Percentiles rank a stretch among this genome's conserved stretches.
Conservation (phyloP, 1,284 basidiomycete genomes). For the Rhodotorula sp. region DNA sequence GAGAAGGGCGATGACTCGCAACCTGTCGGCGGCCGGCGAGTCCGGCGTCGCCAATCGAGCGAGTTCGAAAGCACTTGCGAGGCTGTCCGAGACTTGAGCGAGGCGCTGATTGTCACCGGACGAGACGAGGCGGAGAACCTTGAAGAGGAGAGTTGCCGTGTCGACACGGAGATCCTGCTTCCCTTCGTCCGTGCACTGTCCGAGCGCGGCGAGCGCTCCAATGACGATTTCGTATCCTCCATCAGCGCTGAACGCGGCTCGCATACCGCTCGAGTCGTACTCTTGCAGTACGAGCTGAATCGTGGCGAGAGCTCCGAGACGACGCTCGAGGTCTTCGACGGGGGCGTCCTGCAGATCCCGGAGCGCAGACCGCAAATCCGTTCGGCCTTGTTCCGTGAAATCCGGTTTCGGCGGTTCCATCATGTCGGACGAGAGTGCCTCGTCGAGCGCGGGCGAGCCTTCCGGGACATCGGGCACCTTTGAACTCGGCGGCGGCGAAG, state of each 20-base stretch:
- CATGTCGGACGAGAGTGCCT: slow-evolving; percentile 7
- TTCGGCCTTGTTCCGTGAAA: background rate
- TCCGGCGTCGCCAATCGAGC: slow-evolving; percentile 1
- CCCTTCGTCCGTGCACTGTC: background rate
- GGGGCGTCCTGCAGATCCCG: background rate
- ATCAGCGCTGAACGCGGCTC: background rate
- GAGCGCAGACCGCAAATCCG: background rate
- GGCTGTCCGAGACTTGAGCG: slow-evolving; percentile 11
- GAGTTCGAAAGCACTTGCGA: slow-evolving; percentile 18
- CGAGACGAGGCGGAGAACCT: slow-evolving; percentile 13
- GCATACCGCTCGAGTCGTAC: background rate
- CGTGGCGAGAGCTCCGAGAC: slow-evolving; percentile 1
- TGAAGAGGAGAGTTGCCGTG: slow-evolving; percentile 21
- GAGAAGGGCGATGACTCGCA: slow-evolving; percentile 11
- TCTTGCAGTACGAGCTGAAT: slow-evolving; percentile 6
- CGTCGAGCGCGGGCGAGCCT: background rate
- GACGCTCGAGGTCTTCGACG: background rate
- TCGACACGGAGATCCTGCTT: slow-evolving; percentile 17
- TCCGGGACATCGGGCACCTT: background rate
- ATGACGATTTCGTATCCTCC: slow-evolving; percentile 2
- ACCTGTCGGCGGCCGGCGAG: background rate
- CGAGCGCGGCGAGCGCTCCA: background rate
- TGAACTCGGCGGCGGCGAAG: background rate
- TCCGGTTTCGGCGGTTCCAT: background rate
- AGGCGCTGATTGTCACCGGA: background rate